Conservation (phyloP, 2,329 filamentous ascomycete species). For the Calycina marina region DNA sequence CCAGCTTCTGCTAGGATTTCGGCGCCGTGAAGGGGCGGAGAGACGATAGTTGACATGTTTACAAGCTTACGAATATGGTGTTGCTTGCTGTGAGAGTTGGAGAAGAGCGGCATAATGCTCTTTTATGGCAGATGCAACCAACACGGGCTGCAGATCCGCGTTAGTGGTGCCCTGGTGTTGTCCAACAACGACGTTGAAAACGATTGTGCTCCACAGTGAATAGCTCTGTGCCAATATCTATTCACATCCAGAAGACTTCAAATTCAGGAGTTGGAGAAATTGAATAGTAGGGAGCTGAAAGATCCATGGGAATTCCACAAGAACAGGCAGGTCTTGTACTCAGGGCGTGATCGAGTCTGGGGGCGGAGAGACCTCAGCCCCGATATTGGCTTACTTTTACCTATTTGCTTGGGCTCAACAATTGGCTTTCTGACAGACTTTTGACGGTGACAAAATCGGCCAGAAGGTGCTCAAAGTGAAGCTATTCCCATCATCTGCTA, state of each 20-base stretch:
- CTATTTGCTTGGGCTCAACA: no score
- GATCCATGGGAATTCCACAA: no score
- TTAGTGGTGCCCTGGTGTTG: neutral
- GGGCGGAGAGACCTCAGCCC: no score
- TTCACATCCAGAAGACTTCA: neutral
- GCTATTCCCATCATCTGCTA: no score
- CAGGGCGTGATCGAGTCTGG: no score
- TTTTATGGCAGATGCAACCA: neutral
- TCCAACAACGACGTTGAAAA: neutral
- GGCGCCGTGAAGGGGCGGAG: constrained; percentile 16
- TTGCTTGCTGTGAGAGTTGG: constrained; percentile 16
- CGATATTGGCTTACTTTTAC: no score
- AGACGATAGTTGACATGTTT: constrained; percentile 21
- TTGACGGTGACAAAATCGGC: no score
- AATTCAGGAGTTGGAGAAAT: neutral
- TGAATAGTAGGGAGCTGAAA: neutral
- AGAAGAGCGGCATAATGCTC: neutral
- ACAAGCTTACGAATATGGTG: constrained; percentile 23
- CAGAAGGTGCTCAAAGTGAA: no score
- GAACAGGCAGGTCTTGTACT: no score
- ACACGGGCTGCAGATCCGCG: constrained; percentile 1
- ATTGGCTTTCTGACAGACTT: no score
- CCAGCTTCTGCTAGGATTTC: constrained; percentile 14
- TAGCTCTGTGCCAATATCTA: neutral
- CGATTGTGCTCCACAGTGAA: neutral